These are phyloP conservation scores for Syncephalastrum contaminatum DNA, from an alignment of 371 early-diverging fungal species.

Conservation along the genomic window DNA sequence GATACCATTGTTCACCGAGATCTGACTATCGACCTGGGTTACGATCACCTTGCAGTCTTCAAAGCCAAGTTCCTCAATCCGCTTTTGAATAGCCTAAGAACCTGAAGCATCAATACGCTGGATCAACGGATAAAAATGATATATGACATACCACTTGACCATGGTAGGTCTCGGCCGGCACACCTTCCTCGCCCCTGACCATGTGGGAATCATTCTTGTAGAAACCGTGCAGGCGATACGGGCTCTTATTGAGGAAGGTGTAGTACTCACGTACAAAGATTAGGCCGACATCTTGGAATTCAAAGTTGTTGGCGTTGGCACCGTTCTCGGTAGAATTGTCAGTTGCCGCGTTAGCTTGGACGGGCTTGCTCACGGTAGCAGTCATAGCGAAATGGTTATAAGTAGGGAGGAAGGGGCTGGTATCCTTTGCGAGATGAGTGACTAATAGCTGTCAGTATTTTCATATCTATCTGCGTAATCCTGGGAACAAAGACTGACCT, in stretches of 20 bases:
- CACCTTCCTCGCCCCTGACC: conserved; percentile 86
- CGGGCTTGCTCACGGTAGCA: conserved; percentile 25
- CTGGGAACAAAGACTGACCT: no score
- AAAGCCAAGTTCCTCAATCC: conserved; percentile 73
- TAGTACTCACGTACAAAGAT: conserved; percentile 96
- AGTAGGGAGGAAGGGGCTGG: no score
- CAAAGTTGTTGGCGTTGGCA: conserved; percentile 14
- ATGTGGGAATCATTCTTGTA: conserved; percentile 81
- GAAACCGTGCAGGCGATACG: conserved; percentile 81
- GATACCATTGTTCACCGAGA: conserved; percentile 77
- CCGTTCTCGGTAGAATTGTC: conserved; percentile 13
- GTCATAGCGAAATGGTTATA: conserved; percentile 12
- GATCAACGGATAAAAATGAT: neutral
- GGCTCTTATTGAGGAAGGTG: conserved; percentile 87
- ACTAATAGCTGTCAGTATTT: no score
- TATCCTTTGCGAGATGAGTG: no score
- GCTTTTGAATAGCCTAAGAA: conserved; percentile 72
- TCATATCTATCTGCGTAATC: no score
- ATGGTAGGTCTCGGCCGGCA: conserved; percentile 28
- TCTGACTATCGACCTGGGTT: conserved; percentile 86
- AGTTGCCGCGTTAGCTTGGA: conserved; percentile 13
- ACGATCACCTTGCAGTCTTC: conserved; percentile 85
- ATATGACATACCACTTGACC: conserved; percentile 33
- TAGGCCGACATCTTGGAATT: conserved; percentile 81
- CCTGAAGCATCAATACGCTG: neutral